A percentile compares a stretch with the other conserved stretches of the same genome.
Conservation (phyloP, 2,329 filamentous ascomycete species). For the Trichophyton rubrum region DNA sequence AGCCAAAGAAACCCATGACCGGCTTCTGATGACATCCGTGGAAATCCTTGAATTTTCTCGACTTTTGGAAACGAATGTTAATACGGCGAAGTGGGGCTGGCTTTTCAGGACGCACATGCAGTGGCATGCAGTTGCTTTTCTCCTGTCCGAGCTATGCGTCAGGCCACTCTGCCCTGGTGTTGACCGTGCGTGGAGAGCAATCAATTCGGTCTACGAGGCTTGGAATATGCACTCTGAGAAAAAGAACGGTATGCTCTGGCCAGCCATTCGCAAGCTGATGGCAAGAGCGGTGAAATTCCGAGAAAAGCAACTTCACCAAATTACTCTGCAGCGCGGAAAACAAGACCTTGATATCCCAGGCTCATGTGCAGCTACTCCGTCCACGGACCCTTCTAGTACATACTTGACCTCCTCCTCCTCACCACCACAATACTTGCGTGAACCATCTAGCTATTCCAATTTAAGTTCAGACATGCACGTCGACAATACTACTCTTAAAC, state of each 20-base stretch:
- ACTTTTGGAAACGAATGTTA: conserved; percentile 51
- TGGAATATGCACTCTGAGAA: conserved; percentile 25
- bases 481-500: background rate
- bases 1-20: conserved; percentile 51
- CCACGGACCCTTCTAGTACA: background rate
- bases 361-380: background rate
- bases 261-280: conserved; percentile 49
- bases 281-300: conserved; percentile 45
- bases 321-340: conserved; percentile 14
- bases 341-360: conserved; percentile 12
- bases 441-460: background rate
- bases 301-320: conserved; percentile 33
- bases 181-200: conserved; percentile 48
- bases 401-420: background rate
- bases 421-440: background rate
- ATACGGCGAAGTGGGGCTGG: conserved; percentile 53
- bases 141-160: conserved; percentile 47
- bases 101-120: conserved; percentile 52
- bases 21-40: conserved; percentile 58
- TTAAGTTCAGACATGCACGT: background rate
- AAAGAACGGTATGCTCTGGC: conserved; percentile 50
- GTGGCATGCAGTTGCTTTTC: conserved; percentile 52
- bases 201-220: conserved; percentile 35
- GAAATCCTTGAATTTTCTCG: conserved; percentile 62
- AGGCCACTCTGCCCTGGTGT: conserved; percentile 40